Evolutionary conservation across 2,329 filamentous ascomycete genomes (phyloP), one percentile per base, ranked within the genome.

Genomic region (Calonectria leucothoes): DNA sequence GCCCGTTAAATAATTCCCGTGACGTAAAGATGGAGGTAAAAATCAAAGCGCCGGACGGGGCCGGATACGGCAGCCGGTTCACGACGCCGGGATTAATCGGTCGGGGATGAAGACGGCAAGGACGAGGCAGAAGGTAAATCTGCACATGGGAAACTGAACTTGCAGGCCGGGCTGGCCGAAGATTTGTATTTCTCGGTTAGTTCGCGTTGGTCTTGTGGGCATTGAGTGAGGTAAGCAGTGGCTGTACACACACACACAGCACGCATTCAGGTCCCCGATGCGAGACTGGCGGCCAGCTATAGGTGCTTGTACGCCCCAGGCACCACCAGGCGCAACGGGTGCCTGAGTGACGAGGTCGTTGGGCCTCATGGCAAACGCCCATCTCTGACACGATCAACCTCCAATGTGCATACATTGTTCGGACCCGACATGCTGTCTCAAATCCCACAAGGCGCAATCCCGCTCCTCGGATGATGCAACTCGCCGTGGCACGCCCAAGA

Each of bases 1-100:
- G 45, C 45, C 55, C 57, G 39, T 63, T 64, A 12, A 49, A 39
- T 39, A 55, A 48, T 71, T 64, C 45, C 15, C 29, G 55, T 68
- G 55, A 64, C 64, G 64, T 71, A 71, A 71, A 71, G 23, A 17
- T 37, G 33, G 61, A 66, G 48, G 29, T 15, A 37, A 61, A 61
- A 55, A 42, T 45, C 29, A 35, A 68, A 63, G 52, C 45, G 25
- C 55, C 69, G 64, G 25, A 67, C 29, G 52, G 52, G 52, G 57
- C 63, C 69, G 64, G 69, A 52, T 51, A 31, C n/a, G 29, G 52
- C 57, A 66, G 33, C 69, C 64, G 69, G 69, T 63, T 31, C 42
- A n/a, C n/a, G 23, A 49, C 23, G n/a, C 33, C 51, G 64, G 52
- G 49, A 67, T 64, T 25, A 39, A 39, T 59, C 49, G 39, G 31